Conservation (phyloP, 148 eudicot species). For the Oxyria digyna region DNA sequence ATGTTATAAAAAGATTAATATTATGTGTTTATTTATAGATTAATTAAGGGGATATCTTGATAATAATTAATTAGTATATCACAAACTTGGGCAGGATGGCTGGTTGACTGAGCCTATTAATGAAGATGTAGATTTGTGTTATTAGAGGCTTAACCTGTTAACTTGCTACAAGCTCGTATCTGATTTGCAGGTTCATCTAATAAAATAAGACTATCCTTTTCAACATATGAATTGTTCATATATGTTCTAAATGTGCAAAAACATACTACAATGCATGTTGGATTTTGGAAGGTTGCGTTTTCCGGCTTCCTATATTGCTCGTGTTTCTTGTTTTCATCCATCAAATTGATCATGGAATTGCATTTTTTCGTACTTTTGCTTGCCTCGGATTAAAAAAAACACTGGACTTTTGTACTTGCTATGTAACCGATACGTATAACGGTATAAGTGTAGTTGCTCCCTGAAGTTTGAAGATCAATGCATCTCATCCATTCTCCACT, state of each 20-base stretch:
- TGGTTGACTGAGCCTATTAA: neutral
- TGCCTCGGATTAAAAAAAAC: neutral
- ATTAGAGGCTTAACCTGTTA: neutral
- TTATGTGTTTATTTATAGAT: too few relatives aligned
- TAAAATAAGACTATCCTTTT: neutral
- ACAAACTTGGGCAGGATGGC: neutral
- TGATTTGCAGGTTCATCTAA: neutral
- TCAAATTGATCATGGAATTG: neutral
- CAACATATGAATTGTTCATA: neutral
- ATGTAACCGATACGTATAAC: constrained; percentile 69
- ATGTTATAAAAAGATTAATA: too few relatives aligned
- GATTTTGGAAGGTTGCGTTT: neutral
- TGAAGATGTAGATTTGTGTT: too few relatives aligned
- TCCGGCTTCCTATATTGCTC: neutral
- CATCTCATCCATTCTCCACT: neutral
- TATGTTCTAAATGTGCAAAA: neutral
- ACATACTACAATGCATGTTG: neutral
- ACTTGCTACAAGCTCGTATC: neutral
- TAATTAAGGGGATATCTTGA: too few relatives aligned
- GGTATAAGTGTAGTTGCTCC: constrained; percentile 38
- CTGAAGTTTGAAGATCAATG: constrained; percentile 16
- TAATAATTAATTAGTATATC: neutral
- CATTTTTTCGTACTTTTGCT: neutral
- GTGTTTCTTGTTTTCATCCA: neutral
- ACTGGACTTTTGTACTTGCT: neutral